Base-by-base conservation (phyloP, 2,329 filamentous ascomycete species). In the Chalaropsis ovoidea region DNA sequence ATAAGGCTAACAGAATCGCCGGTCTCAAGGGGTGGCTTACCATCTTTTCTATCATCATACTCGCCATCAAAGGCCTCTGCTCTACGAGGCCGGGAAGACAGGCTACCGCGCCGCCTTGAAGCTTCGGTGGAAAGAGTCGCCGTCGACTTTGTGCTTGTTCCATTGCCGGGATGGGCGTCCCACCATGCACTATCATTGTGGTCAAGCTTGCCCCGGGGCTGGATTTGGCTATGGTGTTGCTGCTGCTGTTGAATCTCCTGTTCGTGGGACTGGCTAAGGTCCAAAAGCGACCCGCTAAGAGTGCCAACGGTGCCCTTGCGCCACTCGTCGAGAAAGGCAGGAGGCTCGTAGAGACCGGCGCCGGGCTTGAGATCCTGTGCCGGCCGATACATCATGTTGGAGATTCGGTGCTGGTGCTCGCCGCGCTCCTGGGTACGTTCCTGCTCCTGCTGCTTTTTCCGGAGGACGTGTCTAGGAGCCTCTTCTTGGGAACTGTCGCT, bases 291-390 rank as follows among this genome's bases (percentile, higher is more conserved):
- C 1, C 82, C 80, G 0, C 79, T 78, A 2, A 90, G 76, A 7
- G 80, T 81, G 42, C 86, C 86, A 42, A 86, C 79, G 0, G 82
- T 83, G 7, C 81, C 86, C 71, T 84, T 85, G 72, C 82, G 86
- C 87, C 88, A 91, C 72, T 92, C 88, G 42, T 89, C 82, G 7
- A 92, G 76, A 71, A 83, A 85, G 65, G 77, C 75, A 0, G 83
- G 79, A 3, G 82, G 77, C 39, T 82, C 75, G 71, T 89, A 90
- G 45, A 82, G 73, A 17, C 81, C 81, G 64, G 81, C 74, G 42
- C 82, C 78, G 10, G 81, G 81, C 56, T 67, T 61, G 17, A 65
- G 60, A 13, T 67, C 54, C 15, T 66, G 64, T 22, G 43, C 56
- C 11, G 41, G 45, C 3, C 35, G 61, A 52, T 66, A 68, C 52